Evolutionary conservation across 1,284 basidiomycete genomes (phyloP).

Genomic region (Abortiporus biennis): DNA sequence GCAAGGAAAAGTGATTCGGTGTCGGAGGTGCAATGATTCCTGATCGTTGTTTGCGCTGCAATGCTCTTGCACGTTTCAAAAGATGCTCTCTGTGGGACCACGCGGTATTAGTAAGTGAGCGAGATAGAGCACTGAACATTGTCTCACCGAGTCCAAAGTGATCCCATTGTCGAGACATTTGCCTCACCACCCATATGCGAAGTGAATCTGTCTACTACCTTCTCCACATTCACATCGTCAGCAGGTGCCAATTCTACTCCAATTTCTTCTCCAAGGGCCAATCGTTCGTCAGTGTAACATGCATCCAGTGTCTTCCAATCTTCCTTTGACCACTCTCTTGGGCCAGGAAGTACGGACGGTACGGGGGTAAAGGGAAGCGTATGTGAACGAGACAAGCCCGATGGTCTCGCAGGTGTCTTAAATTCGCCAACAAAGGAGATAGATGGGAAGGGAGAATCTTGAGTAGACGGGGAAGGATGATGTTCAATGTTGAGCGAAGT

Average conservation of each 20-base stretch:
- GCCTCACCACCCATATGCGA: slow-evolving; percentile 37
- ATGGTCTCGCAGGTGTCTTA: slow-evolving; percentile 7
- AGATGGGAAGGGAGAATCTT: slow-evolving; percentile 3
- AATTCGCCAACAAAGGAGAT: slow-evolving; percentile 2
- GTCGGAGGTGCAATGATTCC: slow-evolving; percentile 52
- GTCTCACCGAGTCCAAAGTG: slow-evolving; percentile 47
- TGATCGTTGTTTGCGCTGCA: slow-evolving; percentile 56
- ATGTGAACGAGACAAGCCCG: too few species aligned
- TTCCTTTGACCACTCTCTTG: slow-evolving; percentile 55
- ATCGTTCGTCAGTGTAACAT: slow-evolving; percentile 67
- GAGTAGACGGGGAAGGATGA: background rate
- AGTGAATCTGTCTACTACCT: slow-evolving; percentile 53
- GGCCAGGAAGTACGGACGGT: slow-evolving; percentile 9
- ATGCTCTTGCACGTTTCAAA: slow-evolving; percentile 43
- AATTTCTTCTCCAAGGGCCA: slow-evolving; percentile 33
- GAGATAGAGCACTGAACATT: background rate
- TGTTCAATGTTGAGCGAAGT: slow-evolving; percentile 32
- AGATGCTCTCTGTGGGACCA: slow-evolving; percentile 41
- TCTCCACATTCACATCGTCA: slow-evolving; percentile 41
- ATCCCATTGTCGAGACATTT: slow-evolving; percentile 31
- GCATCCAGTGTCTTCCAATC: slow-evolving; percentile 71
- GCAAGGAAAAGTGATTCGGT: slow-evolving; percentile 19
- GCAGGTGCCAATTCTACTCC: slow-evolving; percentile 38
- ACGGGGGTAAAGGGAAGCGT: slow-evolving; percentile 6
- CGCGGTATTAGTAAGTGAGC: slow-evolving; percentile 3